Evolutionary conservation across 2,329 filamentous ascomycete species (phyloP).

Genomic region (Trichoderma guizhouense): DNA sequence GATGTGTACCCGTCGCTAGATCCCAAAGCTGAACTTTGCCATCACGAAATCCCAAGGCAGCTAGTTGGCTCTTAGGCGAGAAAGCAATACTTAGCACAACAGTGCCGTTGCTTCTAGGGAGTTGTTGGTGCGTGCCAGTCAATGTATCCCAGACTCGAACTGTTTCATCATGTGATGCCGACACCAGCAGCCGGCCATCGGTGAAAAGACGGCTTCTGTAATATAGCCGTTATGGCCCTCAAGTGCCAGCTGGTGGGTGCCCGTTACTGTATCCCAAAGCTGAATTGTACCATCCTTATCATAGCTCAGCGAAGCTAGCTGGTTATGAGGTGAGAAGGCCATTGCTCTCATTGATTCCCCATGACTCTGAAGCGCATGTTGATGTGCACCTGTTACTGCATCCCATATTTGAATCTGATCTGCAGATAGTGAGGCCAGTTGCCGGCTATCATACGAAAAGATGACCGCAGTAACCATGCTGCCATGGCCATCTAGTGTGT

Average conservation of each 20-base stretch:
- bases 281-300: no score
- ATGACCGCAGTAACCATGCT: not conserved
- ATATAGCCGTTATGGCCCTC: not conserved
- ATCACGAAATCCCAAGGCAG: not conserved
- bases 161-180: not conserved
- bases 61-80: not conserved
- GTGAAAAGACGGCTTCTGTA: not conserved
- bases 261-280: not conserved
- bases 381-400: not conserved
- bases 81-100: not conserved
- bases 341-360: not conserved
- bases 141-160: not conserved
- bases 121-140: not conserved
- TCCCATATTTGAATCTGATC: not conserved
- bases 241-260: not conserved
- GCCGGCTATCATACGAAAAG: not conserved
- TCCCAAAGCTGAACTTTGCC: not conserved
- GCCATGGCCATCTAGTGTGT: not conserved
- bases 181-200: not conserved
- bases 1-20: not conserved
- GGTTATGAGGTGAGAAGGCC: not conserved
- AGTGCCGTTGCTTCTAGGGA: not conserved
- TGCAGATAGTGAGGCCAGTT: not conserved
- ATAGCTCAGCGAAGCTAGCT: not conserved
- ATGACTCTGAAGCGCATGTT: not conserved